Percentiles rank a stretch among this genome's conserved stretches.
These are phyloP conservation scores for Talaromyces sp. DNA, from an alignment of 2,329 filamentous ascomycete genomes.

Conservation along the genomic window DNA sequence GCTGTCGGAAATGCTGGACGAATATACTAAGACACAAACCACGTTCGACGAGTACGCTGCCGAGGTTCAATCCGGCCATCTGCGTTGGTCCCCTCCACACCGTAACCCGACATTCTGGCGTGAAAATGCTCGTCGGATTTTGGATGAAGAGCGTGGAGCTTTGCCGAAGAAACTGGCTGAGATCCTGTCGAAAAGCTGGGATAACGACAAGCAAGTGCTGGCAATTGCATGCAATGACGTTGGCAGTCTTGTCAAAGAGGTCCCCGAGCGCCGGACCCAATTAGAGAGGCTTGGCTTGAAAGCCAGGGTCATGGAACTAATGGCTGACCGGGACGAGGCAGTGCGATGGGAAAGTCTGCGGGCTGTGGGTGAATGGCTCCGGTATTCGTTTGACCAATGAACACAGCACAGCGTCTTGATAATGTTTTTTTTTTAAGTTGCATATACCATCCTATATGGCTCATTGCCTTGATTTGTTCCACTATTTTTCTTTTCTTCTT, in stretches of 20 bases:
- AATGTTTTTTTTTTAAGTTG: neutral
- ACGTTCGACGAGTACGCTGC: conserved; percentile 69
- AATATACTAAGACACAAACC: conserved; percentile 70
- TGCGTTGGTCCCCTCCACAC: conserved; percentile 91
- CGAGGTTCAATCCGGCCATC: conserved; percentile 78
- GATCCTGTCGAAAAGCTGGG: conserved; percentile 77
- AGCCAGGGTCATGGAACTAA: conserved; percentile 84
- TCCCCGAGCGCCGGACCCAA: conserved; percentile 74
- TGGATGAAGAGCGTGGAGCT: conserved; percentile 76
- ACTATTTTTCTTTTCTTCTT: neutral
- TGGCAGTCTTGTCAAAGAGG: conserved; percentile 80
- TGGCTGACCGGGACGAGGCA: conserved; percentile 82
- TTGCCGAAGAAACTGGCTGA: conserved; percentile 77
- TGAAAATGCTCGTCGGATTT: conserved; percentile 81
- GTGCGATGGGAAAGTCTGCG: conserved; percentile 90
- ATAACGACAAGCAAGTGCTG: conserved; percentile 79
- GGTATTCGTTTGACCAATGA: conserved; percentile 58
- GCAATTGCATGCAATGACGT: conserved; percentile 93
- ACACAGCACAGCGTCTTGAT: neutral
- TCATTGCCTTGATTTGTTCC: neutral
- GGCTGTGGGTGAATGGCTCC: conserved; percentile 73
- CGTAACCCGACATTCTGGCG: conserved; percentile 83
- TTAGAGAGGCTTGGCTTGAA: conserved; percentile 84
- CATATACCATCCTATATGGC: conserved; percentile 1
- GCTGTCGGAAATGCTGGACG: conserved; percentile 67